Conservation (phyloP, 768 basidiomycete genomes). For the Tulasnella sp. region DNA sequence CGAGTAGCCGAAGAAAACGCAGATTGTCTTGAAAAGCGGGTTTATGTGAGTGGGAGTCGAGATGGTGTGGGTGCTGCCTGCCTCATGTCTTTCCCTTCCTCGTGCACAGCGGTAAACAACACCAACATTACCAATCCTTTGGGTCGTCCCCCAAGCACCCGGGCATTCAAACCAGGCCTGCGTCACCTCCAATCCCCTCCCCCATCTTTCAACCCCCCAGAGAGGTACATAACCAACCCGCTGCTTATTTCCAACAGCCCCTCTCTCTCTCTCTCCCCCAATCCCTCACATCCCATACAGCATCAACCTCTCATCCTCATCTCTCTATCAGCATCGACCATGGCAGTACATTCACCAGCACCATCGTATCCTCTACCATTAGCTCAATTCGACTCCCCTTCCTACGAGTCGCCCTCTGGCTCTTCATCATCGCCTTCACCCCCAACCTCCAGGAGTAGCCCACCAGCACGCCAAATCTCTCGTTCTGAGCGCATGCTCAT, state of each 20-base stretch:
- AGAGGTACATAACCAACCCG: neutral
- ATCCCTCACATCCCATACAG: neutral
- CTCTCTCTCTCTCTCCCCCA: neutral
- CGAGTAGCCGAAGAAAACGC: neutral
- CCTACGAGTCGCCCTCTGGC: constrained; percentile 8
- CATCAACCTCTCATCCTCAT: neutral
- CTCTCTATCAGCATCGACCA: neutral
- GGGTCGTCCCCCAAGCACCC: neutral
- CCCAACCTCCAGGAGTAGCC: constrained; percentile 3
- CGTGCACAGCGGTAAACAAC: constrained; percentile 3
- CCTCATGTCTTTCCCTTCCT: constrained; percentile 2
- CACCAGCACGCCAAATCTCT: constrained; percentile 9
- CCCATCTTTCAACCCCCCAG: neutral
- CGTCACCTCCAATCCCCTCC: neutral
- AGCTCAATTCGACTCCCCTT: neutral
- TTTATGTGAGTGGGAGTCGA: constrained; percentile 4
- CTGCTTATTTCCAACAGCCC: constrained; percentile 2
- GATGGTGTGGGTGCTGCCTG: neutral
- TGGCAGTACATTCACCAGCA: constrained; percentile 17
- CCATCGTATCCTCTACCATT: constrained; percentile 13
- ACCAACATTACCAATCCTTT: neutral
- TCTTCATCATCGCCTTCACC: constrained; percentile 3
- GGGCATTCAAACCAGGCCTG: neutral
- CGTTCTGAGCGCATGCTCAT: constrained; percentile 17
- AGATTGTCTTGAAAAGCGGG: neutral